Evolutionary conservation across 1,284 basidiomycete genomes (phyloP).

Genomic region (Tetrapyrgos nigripes): DNA sequence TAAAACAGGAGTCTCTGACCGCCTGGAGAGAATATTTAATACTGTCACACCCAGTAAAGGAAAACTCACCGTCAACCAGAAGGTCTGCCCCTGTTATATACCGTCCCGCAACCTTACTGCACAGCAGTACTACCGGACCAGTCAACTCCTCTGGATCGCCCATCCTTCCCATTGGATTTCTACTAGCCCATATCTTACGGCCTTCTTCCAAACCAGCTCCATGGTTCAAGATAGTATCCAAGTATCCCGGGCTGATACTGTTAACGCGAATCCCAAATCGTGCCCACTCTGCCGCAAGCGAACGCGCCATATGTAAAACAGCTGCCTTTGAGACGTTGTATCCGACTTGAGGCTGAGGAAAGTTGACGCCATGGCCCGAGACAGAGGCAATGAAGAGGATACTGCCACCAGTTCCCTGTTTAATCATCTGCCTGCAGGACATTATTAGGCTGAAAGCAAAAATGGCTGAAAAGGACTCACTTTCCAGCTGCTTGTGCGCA

Average conservation of each 20-base stretch:
- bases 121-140: slow-evolving; percentile 45
- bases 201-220: slow-evolving; percentile 36
- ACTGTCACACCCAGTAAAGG: no score
- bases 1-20: no score
- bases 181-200: slow-evolving; percentile 38
- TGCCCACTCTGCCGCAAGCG: slow-evolving; percentile 48
- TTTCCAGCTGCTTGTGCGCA: slow-evolving; percentile 47
- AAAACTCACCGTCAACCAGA: slow-evolving; percentile 43
- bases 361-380: slow-evolving; percentile 46
- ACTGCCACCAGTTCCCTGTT: slow-evolving; percentile 43
- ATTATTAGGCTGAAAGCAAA: no score
- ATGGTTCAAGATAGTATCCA: slow-evolving; percentile 49
- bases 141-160: slow-evolving; percentile 46
- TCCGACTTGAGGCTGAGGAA: slow-evolving; percentile 45
- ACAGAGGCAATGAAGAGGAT: slow-evolving; percentile 51
- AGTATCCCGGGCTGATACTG: slow-evolving; percentile 50
- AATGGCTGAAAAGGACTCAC: slow-evolving; percentile 27
- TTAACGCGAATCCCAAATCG: slow-evolving; percentile 49
- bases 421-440: slow-evolving; percentile 44
- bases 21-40: no score
- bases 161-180: slow-evolving; percentile 51
- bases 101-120: slow-evolving; percentile 43
- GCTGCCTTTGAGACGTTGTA: slow-evolving; percentile 44
- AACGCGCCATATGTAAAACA: slow-evolving; percentile 36
- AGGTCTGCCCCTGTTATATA: slow-evolving; percentile 51